Evolutionary conservation across 768 basidiomycete genomes (phyloP), one percentile per base, ranked within the genome.

Genomic region (Mycena vitilis): DNA sequence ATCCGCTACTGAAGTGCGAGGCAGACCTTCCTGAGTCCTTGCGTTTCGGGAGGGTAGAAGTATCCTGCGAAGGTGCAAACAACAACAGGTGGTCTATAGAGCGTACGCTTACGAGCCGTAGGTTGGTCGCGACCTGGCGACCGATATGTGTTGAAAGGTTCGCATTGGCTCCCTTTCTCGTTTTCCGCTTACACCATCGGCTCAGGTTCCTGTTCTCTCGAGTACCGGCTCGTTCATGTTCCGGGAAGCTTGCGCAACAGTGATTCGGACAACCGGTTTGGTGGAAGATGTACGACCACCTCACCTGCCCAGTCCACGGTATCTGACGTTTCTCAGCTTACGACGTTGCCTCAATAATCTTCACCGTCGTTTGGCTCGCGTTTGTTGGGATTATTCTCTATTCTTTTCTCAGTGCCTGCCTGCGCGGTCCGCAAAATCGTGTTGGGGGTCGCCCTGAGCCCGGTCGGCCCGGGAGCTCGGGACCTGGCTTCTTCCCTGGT

Each of bases 111-210:
- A 57, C 42, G 3, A 8, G 5, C 4, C 22, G 57, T 47, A 71
- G 96, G 96, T 25, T 98, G 93, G 92, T 88, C 86, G 45, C 81
- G 84, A 38, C 87, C 94, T 5, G 95, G 94, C 0, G 96, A 98
- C 80, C 84, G 88, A 2, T 88, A 90, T 77, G 93, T 98, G 16
- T 78, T 97, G 69, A 94, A 95, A 83, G 95, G 96, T 92, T 70
- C 30, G 42, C 40, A n/a, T 1, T 5, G 36, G 3, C 25, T 44
- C 18, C 5, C 11, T 25, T 25, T 18, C 38, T 34, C 38, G 23
- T 22, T 42, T 40, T 23, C 9, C 2, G 4, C 13, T 47, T 25
- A 23, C 55, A 22, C 61, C 53, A 34, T 42, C 22, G 7, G 11
- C 25, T 30, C 66, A 95, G 95, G 92, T 20, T 96, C 95, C 18